Percentiles rank a stretch among this genome's conserved stretches.
Evolutionary conservation across 306 rosid species (phyloP).

Genomic region (Arachis hypogaea): DNA sequence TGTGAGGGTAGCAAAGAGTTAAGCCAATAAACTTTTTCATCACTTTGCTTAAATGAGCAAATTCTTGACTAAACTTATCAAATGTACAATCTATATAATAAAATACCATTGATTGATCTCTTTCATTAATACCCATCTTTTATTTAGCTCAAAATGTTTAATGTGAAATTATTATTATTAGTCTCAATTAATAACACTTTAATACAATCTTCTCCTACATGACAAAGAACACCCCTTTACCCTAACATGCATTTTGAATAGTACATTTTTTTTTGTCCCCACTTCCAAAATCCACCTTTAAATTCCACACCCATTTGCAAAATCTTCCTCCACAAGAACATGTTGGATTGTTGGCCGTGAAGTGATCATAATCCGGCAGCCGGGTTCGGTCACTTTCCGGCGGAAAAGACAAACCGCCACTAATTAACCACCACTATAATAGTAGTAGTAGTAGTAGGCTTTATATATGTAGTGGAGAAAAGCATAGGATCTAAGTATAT

Average conservation of each 20-base stretch:
- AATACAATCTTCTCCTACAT: constrained; percentile 5
- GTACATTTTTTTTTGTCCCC: constrained; percentile 35
- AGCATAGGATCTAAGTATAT: constrained; percentile 82
- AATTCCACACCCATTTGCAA: constrained; percentile 58
- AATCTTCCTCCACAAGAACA: constrained; percentile 55
- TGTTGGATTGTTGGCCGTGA: constrained; percentile 55
- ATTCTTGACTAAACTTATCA: constrained; percentile 46
- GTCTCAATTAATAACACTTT: constrained; percentile 21
- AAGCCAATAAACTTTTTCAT: constrained; percentile 54
- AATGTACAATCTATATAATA: constrained; percentile 8
- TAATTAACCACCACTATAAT: no score
- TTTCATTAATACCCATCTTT: constrained; percentile 6
- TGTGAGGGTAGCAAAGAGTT: constrained; percentile 55
- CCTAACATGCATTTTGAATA: constrained; percentile 29
- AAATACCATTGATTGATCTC: background rate
- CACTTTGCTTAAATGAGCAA: constrained; percentile 44
- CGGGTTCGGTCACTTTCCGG: constrained; percentile 58
- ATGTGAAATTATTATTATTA: constrained; percentile 21
- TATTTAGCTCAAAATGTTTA: constrained; percentile 27
- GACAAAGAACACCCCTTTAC: constrained; percentile 3
- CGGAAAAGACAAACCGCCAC: constrained; percentile 43
- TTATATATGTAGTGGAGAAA: constrained; percentile 34
- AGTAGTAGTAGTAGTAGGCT: no score
- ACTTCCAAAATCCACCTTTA: constrained; percentile 52
- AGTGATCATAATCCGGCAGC: constrained; percentile 54